Evolutionary conservation across 768 basidiomycete genomes (phyloP).

Genomic region (Collybiopsis luxurians): DNA sequence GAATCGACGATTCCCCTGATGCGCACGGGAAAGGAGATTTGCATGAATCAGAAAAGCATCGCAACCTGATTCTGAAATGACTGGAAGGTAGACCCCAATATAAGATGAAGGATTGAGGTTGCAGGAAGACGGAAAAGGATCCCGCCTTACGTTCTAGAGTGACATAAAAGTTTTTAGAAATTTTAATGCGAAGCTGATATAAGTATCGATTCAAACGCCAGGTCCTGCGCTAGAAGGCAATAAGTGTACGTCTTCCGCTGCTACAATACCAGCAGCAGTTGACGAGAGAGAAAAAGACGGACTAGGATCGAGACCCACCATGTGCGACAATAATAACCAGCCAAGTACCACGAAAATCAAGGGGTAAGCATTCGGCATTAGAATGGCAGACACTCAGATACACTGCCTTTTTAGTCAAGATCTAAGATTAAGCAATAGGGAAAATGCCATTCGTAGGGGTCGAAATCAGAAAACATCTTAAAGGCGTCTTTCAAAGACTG

Average conservation of each 20-base stretch:
- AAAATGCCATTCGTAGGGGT: too few species aligned
- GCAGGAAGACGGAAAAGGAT: not conserved
- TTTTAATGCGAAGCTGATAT: not conserved
- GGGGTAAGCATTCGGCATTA: too few species aligned
- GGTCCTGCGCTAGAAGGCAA: not conserved
- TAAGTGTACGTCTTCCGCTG: not conserved
- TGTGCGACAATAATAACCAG: too few species aligned
- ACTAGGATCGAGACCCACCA: not conserved
- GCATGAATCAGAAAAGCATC: not conserved
- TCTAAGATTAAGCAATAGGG: too few species aligned
- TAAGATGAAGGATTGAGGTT: not conserved
- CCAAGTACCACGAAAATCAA: too few species aligned
- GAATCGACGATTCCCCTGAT: not conserved
- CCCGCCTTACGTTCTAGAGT: not conserved
- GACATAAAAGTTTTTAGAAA: conserved; percentile 1
- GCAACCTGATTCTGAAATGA: not conserved
- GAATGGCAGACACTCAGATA: too few species aligned
- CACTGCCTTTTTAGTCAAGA: too few species aligned
- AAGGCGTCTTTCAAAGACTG: too few species aligned
- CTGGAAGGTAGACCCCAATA: not conserved
- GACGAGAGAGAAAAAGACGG: not conserved
- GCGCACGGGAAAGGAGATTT: too few species aligned
- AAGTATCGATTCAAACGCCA: not conserved
- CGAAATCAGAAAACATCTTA: too few species aligned
- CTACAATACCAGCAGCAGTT: not conserved